These are phyloP conservation scores for Ceratocystis harringtonii DNA, from an alignment of 2,329 filamentous ascomycete species.

Conservation along the genomic window DNA sequence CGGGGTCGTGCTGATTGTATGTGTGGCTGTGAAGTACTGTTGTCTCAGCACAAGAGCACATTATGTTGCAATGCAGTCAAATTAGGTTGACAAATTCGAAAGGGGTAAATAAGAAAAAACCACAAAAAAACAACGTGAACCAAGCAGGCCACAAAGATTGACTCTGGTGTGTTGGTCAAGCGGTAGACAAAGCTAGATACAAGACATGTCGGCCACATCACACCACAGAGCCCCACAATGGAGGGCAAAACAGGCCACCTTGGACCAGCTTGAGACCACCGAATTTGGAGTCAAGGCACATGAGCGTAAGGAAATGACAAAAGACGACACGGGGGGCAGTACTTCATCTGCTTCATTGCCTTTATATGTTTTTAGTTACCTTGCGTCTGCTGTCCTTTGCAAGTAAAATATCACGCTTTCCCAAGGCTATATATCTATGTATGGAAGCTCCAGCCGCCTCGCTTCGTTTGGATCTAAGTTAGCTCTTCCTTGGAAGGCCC, in stretches of 20 bases:
- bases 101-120: not conserved
- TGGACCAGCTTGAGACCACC: not conserved
- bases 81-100: not conserved
- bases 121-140: not conserved
- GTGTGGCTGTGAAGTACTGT: not conserved
- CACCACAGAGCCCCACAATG: slow-evolving; percentile 8
- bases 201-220: not conserved
- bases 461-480: slow-evolving; percentile 2
- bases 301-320: not conserved
- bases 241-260: slow-evolving; percentile 8
- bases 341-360: too few species aligned
- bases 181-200: not conserved
- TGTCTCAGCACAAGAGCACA: not conserved
- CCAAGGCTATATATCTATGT: not conserved
- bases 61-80: not conserved
- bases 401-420: not conserved
- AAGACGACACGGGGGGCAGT: not conserved
- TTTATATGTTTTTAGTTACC: too few species aligned
- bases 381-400: not conserved
- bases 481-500: not conserved
- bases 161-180: not conserved
- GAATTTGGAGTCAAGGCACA: not conserved
- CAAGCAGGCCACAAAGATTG: not conserved
- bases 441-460: slow-evolving; percentile 1
- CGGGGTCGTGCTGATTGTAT: not conserved